Base-by-base conservation (phyloP, 768 basidiomycete species). In the Xerocomellus chrysenteron region DNA sequence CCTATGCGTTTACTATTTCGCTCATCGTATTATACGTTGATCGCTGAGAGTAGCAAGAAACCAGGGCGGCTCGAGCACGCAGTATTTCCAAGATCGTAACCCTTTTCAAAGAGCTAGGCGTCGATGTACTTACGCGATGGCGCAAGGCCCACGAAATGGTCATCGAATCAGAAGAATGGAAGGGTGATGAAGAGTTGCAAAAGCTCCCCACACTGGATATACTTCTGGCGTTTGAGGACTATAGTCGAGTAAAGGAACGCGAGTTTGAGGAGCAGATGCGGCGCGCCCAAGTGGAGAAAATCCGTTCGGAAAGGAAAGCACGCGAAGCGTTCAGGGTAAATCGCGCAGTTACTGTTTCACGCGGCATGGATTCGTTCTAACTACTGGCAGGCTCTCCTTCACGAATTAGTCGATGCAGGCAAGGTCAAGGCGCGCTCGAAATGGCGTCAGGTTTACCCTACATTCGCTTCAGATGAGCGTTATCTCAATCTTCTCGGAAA, bases 111-210 rank as follows among this genome's bases (percentile, higher is more conserved):
- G 78, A 86, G 37, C 82, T 98, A 43, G 84, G 89, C 49, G 90
- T 98, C 17, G 92, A 95, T 65, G 93, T 98, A 46, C 80, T 92
- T n/a, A 95, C 94, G 1, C 86, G 92, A 21, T 99, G 96, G 94
- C 82, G 90, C 48, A 82, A 84, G 55, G 94, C 94, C 1, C 88
- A 91, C 61, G 80, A 83, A 17, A 78, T 89, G 60, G 82, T 99
- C 39, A 66, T 84, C 10, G 85, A 87, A 19, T 91, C 92, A 2
- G 81, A 86, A 0, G 88, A 88, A 45, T 99, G 90, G 88, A 82
- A 80, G 44, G 72, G 74, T 28, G 94, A 98, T 64, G 63, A 77
- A 1, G 90, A 94, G 58, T 76, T 99, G 48, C 87, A 83, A 59
- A 86, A 82, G 65, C 79, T 98, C 41, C 96, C 96, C 12, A 89